phyloP scores from a whole-genome alignment of 2,329 filamentous ascomycete genomes.

The Xylariomycetidae sp. region DNA sequence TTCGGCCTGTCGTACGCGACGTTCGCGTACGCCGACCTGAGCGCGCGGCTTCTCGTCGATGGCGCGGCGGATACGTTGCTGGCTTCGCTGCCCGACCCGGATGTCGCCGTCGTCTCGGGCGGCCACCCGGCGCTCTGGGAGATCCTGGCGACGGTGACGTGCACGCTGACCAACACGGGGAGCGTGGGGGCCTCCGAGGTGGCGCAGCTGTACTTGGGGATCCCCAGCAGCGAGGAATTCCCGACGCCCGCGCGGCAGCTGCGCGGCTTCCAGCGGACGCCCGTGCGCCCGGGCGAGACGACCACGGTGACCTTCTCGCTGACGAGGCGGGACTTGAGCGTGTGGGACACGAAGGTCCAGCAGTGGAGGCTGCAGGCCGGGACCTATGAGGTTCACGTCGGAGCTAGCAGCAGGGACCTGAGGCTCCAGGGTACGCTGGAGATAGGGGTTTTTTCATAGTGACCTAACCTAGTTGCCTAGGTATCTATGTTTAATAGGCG shows the following conservation, averaged over 20 bases:
- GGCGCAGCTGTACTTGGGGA: slow-evolving; percentile 40
- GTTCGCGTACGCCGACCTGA: slow-evolving; percentile 56
- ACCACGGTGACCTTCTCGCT: slow-evolving; percentile 50
- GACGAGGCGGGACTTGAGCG: slow-evolving; percentile 64
- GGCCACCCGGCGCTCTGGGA: slow-evolving; percentile 60
- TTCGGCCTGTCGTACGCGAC: slow-evolving; percentile 75
- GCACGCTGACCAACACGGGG: slow-evolving; percentile 49
- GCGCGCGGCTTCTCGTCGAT: too few relatives aligned
- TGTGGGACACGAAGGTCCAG: slow-evolving; percentile 61
- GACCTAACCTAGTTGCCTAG: too few relatives aligned
- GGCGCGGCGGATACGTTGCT: slow-evolving; percentile 37
- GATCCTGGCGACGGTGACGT: slow-evolving; percentile 39
- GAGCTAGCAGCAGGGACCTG: slow-evolving; percentile 4
- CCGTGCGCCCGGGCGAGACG: slow-evolving; percentile 48
- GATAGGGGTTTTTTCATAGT: too few relatives aligned
- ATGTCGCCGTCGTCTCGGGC: slow-evolving; percentile 50
- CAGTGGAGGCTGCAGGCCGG: slow-evolving; percentile 51
- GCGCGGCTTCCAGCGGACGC: slow-evolving; percentile 67
- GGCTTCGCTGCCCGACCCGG: slow-evolving; percentile 40
- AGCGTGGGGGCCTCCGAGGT: slow-evolving; percentile 32
- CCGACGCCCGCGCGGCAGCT: slow-evolving; percentile 63
- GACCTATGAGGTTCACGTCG: slow-evolving; percentile 3
- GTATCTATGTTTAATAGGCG: too few relatives aligned
- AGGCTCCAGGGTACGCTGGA: slow-evolving; percentile 3
- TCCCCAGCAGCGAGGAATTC: slow-evolving; percentile 28